These are phyloP conservation scores for Purshia tridentata DNA, from an alignment of 306 rosid genomes.

Conservation along the genomic window DNA sequence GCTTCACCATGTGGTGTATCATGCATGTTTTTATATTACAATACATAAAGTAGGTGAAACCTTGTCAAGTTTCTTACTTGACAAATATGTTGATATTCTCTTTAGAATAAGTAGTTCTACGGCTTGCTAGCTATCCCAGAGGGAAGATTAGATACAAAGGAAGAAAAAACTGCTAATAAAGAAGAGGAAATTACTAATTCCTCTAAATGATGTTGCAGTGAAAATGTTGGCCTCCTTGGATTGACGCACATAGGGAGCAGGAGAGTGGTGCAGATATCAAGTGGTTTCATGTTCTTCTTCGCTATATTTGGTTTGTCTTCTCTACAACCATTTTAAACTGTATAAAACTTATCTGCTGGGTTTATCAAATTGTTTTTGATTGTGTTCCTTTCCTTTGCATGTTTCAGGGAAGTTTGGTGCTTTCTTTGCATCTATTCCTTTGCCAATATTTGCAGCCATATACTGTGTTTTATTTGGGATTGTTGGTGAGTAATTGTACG, in stretches of 20 bases:
- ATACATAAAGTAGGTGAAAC: too few species aligned
- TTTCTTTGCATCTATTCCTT: conserved; percentile 89
- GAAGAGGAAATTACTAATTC: background rate
- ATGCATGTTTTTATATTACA: too few species aligned
- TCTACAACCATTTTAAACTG: background rate
- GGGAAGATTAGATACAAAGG: too few species aligned
- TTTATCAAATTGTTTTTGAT: conserved; percentile 3
- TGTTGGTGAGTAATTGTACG: conserved; percentile 61
- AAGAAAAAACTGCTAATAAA: background rate
- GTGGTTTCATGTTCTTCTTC: conserved; percentile 91
- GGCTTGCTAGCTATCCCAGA: background rate
- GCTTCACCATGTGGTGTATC: too few species aligned
- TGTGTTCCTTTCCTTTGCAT: conserved; percentile 11
- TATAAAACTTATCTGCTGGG: background rate
- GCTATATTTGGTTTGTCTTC: conserved; percentile 73
- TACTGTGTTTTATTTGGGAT: conserved; percentile 81
- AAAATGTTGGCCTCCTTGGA: conserved; percentile 93
- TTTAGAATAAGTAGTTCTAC: background rate
- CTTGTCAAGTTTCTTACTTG: background rate
- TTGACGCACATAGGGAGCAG: conserved; percentile 91
- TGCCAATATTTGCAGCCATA: conserved; percentile 83
- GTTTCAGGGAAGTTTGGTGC: conserved; percentile 94
- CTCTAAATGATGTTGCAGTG: conserved; percentile 48
- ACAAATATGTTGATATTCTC: background rate
- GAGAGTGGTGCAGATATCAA: conserved; percentile 90